These are phyloP conservation scores for Albifimbria verrucaria DNA, from an alignment of 2,329 filamentous ascomycete species.

Conservation along the genomic window DNA sequence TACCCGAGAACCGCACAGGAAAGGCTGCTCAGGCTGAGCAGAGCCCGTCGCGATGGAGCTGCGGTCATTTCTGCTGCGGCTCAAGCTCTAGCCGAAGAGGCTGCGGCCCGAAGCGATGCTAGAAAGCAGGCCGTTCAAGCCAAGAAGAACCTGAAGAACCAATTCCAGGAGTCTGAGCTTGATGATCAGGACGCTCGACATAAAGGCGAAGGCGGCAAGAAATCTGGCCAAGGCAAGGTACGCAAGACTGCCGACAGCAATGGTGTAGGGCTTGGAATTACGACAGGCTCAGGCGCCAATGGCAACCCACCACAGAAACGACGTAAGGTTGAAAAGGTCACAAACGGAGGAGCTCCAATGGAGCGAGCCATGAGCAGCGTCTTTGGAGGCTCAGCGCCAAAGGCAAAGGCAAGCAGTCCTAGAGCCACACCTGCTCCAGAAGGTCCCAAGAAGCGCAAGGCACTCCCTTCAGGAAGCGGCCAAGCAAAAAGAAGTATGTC, in stretches of 20 bases:
- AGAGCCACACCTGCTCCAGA: constrained; percentile 67
- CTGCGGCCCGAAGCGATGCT: constrained; percentile 78
- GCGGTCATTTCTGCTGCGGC: constrained; percentile 74
- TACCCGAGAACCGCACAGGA: constrained; percentile 79
- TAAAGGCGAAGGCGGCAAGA: constrained; percentile 56
- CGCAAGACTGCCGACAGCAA: constrained; percentile 57
- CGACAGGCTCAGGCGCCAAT: constrained; percentile 49
- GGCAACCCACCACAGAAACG: constrained; percentile 65
- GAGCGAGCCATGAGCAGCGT: constrained; percentile 67
- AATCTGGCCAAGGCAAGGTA: constrained; percentile 58
- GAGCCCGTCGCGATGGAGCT: constrained; percentile 74
- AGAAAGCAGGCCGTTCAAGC: constrained; percentile 78
- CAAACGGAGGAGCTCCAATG: constrained; percentile 48
- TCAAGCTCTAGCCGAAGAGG: constrained; percentile 76
- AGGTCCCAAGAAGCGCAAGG: constrained; percentile 70
- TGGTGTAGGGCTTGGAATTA: constrained; percentile 63
- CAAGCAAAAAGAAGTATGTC: constrained; percentile 77
- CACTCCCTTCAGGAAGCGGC: constrained; percentile 60
- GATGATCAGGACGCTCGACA: constrained; percentile 61
- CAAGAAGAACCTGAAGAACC: constrained; percentile 67
- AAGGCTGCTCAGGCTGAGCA: constrained; percentile 66
- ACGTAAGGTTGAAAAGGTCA: constrained; percentile 73
- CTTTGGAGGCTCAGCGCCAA: constrained; percentile 47
- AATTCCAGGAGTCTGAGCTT: constrained; percentile 73
- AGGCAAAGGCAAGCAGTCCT: constrained; percentile 62